Evolutionary conservation across 2,329 filamentous ascomycete species (phyloP).

Genomic region (Monosporascus sp.): DNA sequence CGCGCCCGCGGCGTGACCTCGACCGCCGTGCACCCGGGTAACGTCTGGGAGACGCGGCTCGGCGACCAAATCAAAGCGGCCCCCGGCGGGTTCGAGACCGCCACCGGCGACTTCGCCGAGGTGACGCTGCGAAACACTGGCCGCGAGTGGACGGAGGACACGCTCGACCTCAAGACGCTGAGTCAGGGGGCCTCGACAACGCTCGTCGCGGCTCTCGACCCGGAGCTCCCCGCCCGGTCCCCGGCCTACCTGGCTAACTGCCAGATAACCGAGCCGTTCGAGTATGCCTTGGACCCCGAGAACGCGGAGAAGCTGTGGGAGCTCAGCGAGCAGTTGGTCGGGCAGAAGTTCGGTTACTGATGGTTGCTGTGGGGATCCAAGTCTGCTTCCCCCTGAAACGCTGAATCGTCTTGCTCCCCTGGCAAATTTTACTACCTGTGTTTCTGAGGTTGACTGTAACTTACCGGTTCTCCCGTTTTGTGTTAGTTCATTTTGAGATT

Average conservation of each 20-base stretch:
- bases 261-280: slow-evolving; percentile 26
- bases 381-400: no score
- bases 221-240: slow-evolving; percentile 21
- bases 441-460: no score
- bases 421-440: no score
- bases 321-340: slow-evolving; percentile 36
- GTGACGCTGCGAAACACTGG: background rate
- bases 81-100: background rate
- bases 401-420: no score
- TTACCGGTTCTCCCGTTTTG: no score
- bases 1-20: slow-evolving; percentile 16
- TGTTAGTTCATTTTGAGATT: no score
- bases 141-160: background rate
- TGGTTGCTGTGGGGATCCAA: no score
- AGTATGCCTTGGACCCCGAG: slow-evolving; percentile 25
- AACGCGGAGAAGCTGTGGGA: slow-evolving; percentile 37
- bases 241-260: slow-evolving; percentile 28
- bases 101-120: background rate
- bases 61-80: background rate
- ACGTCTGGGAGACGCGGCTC: background rate
- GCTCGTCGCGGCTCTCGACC: slow-evolving; percentile 33
- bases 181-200: slow-evolving; percentile 31
- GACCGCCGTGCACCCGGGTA: slow-evolving; percentile 29
- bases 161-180: slow-evolving; percentile 23
- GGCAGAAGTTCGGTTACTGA: slow-evolving; percentile 9